Evolutionary conservation across 352 stramenopile genomes (phyloP).

Genomic region (Plasmopara muralis): DNA sequence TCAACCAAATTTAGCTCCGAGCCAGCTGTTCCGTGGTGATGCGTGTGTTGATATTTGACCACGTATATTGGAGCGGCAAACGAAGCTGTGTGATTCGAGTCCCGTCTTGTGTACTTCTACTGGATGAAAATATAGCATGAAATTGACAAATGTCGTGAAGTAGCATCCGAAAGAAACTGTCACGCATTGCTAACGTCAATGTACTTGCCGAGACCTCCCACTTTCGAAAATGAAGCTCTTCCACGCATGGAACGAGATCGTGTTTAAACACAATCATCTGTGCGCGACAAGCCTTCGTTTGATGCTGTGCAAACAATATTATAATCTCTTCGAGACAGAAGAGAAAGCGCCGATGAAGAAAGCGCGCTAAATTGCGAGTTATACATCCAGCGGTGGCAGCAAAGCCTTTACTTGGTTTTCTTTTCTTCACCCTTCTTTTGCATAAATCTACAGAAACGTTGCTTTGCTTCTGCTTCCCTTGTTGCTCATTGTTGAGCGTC

Average conservation of each 20-base stretch:
- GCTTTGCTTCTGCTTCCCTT: constrained; percentile 10
- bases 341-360: constrained; percentile 69
- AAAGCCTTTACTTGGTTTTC: constrained; percentile 14
- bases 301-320: constrained; percentile 62
- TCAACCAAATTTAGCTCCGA: constrained; percentile 13
- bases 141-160: constrained; percentile 72
- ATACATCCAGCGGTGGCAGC: constrained; percentile 16
- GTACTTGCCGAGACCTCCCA: constrained; percentile 64
- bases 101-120: constrained; percentile 58
- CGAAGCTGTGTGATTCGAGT: constrained; percentile 64
- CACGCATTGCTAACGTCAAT: constrained; percentile 60
- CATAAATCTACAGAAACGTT: constrained; percentile 7
- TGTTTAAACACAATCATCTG: constrained; percentile 39
- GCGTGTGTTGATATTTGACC: constrained; percentile 19
- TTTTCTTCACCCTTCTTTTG: constrained; percentile 28
- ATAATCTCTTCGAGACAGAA: constrained; percentile 74
- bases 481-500: constrained; percentile 33
- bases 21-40: constrained; percentile 28
- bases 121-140: constrained; percentile 56
- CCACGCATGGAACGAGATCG: constrained; percentile 51
- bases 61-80: constrained; percentile 60
- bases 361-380: constrained; percentile 43
- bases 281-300: constrained; percentile 50
- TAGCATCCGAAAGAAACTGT: constrained; percentile 65
- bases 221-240: constrained; percentile 38